Conservation (phyloP, 2,329 filamentous ascomycete species). For the Microsporum canis region DNA sequence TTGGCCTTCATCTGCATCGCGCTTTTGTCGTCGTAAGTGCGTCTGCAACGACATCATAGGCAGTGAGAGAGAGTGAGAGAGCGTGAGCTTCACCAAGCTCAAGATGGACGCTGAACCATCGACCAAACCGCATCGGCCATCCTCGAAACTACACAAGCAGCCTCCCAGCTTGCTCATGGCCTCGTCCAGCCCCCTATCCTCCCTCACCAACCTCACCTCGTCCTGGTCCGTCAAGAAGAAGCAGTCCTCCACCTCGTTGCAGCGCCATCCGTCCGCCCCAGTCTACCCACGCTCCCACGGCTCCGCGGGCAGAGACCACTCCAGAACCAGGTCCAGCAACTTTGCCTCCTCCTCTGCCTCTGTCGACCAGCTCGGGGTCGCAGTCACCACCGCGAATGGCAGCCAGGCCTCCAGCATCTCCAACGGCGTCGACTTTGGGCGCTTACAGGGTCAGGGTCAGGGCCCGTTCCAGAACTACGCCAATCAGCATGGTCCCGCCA, state of each 20-base stretch:
- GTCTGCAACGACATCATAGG: not conserved
- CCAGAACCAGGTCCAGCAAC: slow-evolving; percentile 36
- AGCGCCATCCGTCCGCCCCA: slow-evolving; percentile 38
- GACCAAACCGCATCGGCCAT: not conserved
- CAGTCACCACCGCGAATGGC: slow-evolving; percentile 25
- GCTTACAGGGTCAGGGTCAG: not conserved
- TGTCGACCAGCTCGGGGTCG: slow-evolving; percentile 26
- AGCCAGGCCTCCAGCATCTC: slow-evolving; percentile 20
- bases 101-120: not conserved
- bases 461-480: not conserved
- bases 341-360: slow-evolving; percentile 40
- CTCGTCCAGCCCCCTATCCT: slow-evolving; percentile 8
- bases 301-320: slow-evolving; percentile 26
- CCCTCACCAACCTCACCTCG: slow-evolving; percentile 16
- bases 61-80: not conserved
- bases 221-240: slow-evolving; percentile 33
- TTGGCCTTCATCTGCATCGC: not conserved
- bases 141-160: slow-evolving; percentile 27
- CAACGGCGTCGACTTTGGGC: not conserved
- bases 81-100: not conserved
- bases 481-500: not conserved
- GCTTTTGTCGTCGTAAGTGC: not conserved
- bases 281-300: slow-evolving; percentile 34
- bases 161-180: slow-evolving; percentile 26
- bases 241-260: slow-evolving; percentile 34